Evolutionary conservation across 306 rosid genomes (phyloP).

Genomic region (Malus asiatica): DNA sequence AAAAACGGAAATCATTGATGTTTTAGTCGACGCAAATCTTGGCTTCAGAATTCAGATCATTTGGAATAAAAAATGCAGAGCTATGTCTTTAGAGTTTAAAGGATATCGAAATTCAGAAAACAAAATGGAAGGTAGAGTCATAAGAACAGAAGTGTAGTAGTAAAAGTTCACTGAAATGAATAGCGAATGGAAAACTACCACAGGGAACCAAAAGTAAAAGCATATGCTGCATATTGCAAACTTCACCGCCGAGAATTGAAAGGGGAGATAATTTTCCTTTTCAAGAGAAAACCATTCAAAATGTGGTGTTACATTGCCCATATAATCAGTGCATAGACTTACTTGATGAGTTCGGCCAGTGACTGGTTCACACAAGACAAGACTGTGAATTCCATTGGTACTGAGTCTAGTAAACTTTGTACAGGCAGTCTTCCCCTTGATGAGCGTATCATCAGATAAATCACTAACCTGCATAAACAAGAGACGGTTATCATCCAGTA

Average conservation of each 20-base stretch:
- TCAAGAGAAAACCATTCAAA: background rate
- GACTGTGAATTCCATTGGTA: conserved; percentile 57
- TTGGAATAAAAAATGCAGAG: background rate
- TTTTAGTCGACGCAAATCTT: background rate
- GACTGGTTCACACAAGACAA: conserved; percentile 74
- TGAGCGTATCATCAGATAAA: conserved; percentile 18
- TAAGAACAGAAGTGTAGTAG: background rate
- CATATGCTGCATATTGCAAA: background rate
- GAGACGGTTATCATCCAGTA: conserved; percentile 17
- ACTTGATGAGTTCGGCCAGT: conserved; percentile 93
- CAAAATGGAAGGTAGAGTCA: background rate
- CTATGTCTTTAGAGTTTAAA: background rate
- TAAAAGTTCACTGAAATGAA: background rate
- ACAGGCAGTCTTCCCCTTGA: conserved; percentile 63
- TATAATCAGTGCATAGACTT: conserved; percentile 3
- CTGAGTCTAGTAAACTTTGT: conserved; percentile 68
- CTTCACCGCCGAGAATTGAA: background rate
- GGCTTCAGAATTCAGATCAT: background rate
- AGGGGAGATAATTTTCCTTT: background rate
- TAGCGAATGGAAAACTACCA: background rate
- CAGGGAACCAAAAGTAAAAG: background rate
- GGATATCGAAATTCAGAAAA: background rate
- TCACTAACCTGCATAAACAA: conserved; percentile 41
- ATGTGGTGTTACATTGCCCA: background rate
- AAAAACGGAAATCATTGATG: background rate